Evolutionary conservation across 768 basidiomycete species (phyloP), one percentile per base, ranked within the genome.

Genomic region (Xanthoconium purpureum): DNA sequence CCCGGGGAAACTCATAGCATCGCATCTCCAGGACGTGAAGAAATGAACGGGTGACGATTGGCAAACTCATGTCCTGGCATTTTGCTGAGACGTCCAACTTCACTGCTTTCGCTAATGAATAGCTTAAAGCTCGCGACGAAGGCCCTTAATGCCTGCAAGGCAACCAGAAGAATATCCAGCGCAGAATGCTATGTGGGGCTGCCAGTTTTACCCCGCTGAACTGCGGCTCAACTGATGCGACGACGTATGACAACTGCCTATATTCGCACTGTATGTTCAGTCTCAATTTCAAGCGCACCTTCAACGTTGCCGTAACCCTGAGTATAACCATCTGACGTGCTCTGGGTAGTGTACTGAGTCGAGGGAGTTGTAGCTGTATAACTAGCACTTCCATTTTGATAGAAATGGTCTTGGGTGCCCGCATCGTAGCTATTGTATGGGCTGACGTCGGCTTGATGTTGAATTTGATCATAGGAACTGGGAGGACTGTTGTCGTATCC

Each of bases 281-380:
- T 83, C 81, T 84, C 75, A 84, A 83, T 73, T 67, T 82, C 79
- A 76, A 86, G 89, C 90, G 89, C 83, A 93, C 90, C 90, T 92
- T 91, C 89, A 77, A 75, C 77, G 63, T 71, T 81, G 75, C 81
- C 83, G 73, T 81, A 88, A 60, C 77, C 84, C 75, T 87, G 84
- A 71, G 78, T 59, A 59, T 71, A 78, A 53, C 79, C 80, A 58
- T 77, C 74, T 69, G 80, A 72, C 60, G 76, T 68, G 61, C 56
- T 64, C 71, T 78, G 71, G 65, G 74, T 63, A 66, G 74, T 75
- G 74, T 80, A 85, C 69, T 83, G 78, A 67, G 77, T 72, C 63
- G 83, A 72, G 55, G 80, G 72, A 62, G 76, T 76, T 73, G 74
- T 74, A 72, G 74, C 65, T 39, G 68, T 79, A 75, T 80, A 82